Evolutionary conservation across 2,329 filamentous ascomycete genomes (phyloP).

Genomic region (Ceratocystiopsis minuta): DNA sequence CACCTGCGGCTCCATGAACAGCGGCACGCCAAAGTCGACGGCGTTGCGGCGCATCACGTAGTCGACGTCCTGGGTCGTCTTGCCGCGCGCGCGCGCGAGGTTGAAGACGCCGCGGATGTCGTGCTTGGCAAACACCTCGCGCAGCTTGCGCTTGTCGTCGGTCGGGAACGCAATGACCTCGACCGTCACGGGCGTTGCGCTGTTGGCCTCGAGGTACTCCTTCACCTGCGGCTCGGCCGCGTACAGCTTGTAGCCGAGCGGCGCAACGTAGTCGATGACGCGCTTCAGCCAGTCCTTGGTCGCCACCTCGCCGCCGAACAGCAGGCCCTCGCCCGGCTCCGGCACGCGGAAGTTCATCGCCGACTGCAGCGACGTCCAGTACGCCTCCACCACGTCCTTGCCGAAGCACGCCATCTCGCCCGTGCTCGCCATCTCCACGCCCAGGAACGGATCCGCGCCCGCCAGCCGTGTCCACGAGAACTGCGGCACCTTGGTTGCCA

Average conservation of each 20-base stretch:
- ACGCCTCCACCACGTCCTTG: conserved; percentile 86
- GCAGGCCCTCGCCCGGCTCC: conserved; percentile 81
- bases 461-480: conserved; percentile 98
- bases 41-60: conserved; percentile 98
- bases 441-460: conserved; percentile 90
- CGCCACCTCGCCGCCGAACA: conserved; percentile 63
- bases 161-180: conserved; percentile 95
- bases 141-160: conserved; percentile 83
- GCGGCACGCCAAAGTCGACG: conserved; percentile 90
- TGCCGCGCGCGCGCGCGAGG: conserved; percentile 65
- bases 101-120: conserved; percentile 95
- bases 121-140: conserved; percentile 93
- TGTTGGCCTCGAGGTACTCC: conserved; percentile 53
- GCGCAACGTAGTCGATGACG: conserved; percentile 68
- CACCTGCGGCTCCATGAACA: conserved; percentile 98
- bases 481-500: conserved; percentile 94
- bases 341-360: conserved; percentile 99
- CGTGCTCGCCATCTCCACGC: conserved; percentile 92
- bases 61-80: conserved; percentile 76
- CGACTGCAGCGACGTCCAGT: conserved; percentile 91
- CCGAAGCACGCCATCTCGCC: conserved; percentile 99
- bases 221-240: conserved; percentile 72
- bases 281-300: conserved; percentile 49
- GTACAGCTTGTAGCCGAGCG: conserved; percentile 87
- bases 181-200: conserved; percentile 48